Percentiles rank a stretch among this genome's conserved stretches.
phyloP scores from a whole-genome alignment of 352 stramenopile species.

The Phytophthora foliorum region DNA sequence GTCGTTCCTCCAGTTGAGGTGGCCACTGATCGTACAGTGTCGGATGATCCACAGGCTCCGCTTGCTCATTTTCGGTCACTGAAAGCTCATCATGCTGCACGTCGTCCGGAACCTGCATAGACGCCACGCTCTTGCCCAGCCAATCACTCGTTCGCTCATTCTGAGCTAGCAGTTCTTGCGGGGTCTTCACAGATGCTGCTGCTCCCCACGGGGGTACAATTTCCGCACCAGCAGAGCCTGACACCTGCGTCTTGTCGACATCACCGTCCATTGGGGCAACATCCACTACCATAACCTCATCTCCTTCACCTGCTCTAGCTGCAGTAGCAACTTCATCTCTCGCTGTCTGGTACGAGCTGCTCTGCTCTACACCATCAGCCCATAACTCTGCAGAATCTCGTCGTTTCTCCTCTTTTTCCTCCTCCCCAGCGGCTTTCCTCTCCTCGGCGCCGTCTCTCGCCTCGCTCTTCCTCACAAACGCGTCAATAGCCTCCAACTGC shows the following conservation, averaged over 20 bases:
- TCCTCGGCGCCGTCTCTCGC: slow-evolving; percentile 22
- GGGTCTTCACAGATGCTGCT: slow-evolving; percentile 20
- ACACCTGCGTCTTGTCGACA: slow-evolving; percentile 20
- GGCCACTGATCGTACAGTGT: slow-evolving; percentile 60
- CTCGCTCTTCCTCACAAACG: slow-evolving; percentile 31
- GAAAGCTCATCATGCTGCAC: background rate
- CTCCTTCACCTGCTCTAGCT: background rate
- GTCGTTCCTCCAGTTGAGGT: slow-evolving; percentile 51
- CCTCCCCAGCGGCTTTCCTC: slow-evolving; percentile 5
- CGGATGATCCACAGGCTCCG: slow-evolving; percentile 15
- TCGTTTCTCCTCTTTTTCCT: slow-evolving; percentile 11
- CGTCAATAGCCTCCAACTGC: slow-evolving; percentile 54
- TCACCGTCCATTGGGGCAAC: background rate
- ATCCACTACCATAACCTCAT: background rate
- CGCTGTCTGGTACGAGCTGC: background rate
- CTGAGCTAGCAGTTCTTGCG: slow-evolving; percentile 33
- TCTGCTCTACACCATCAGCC: slow-evolving; percentile 10
- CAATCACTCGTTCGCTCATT: slow-evolving; percentile 37
- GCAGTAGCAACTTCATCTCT: background rate
- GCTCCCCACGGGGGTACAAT: slow-evolving; percentile 23
- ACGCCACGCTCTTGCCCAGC: slow-evolving; percentile 14
- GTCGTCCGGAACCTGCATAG: background rate
- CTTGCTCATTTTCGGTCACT: slow-evolving; percentile 3
- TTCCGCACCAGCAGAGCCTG: background rate
- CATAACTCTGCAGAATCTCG: background rate